Evolutionary conservation across 1,284 basidiomycete species (phyloP).

Genomic region (Sanguinoderma infundibulare): DNA sequence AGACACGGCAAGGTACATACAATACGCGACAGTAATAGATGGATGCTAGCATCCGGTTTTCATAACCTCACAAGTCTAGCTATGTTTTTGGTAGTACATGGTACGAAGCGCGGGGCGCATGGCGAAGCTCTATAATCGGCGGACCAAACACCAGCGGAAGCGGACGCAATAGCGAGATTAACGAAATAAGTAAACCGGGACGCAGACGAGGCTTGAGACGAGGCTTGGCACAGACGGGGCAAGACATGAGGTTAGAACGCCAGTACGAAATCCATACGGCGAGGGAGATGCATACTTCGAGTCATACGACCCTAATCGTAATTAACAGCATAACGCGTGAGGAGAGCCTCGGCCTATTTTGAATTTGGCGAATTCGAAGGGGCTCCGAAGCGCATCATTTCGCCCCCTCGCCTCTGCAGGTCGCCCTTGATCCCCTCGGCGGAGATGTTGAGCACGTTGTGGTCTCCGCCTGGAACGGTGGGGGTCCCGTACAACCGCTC

Average conservation of each 20-base stretch:
- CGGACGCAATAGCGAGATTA: slow-evolving; percentile 16
- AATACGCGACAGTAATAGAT: background rate
- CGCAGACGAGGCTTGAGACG: background rate
- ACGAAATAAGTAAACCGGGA: slow-evolving; percentile 19
- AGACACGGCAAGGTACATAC: background rate
- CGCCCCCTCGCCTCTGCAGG: slow-evolving; percentile 44
- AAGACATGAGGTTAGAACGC: background rate
- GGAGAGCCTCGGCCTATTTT: background rate
- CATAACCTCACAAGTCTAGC: background rate
- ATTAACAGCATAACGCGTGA: background rate
- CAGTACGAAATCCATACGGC: background rate
- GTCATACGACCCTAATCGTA: background rate
- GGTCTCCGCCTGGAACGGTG: slow-evolving; percentile 31
- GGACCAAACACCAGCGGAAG: slow-evolving; percentile 1
- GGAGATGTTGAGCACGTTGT: slow-evolving; percentile 34
- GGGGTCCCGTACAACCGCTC: slow-evolving; percentile 47
- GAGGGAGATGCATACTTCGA: background rate
- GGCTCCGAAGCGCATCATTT: slow-evolving; percentile 52
- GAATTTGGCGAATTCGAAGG: slow-evolving; percentile 20
- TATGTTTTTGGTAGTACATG: background rate
- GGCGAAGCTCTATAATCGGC: background rate
- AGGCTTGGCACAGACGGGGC: background rate
- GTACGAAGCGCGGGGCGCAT: background rate
- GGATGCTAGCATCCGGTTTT: background rate
- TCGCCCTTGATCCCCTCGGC: slow-evolving; percentile 40